phyloP scores from a whole-genome alignment of 2,329 filamentous ascomycete species.

The Aspergillus candidus region DNA sequence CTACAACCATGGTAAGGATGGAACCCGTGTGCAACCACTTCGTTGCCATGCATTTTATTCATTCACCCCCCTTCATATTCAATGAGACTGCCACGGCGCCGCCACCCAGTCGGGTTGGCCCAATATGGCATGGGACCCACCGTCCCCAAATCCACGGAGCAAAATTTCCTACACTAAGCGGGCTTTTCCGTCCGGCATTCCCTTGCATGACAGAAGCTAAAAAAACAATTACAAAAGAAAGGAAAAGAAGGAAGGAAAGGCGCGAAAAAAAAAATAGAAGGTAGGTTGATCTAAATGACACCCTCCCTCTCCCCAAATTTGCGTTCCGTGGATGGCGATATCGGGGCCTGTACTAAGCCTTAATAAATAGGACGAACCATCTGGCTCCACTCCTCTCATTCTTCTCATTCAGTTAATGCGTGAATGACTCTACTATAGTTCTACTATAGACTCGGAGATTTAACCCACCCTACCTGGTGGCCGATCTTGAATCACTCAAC shows the following conservation, averaged over 20 bases:
- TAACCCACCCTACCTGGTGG: too few relatives aligned
- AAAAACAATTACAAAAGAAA: constrained; percentile 3
- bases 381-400: too few relatives aligned
- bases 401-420: too few relatives aligned
- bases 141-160: not conserved
- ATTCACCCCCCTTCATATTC: not conserved
- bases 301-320: not conserved
- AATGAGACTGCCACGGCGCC: too few relatives aligned
- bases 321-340: constrained; percentile 19
- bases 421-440: too few relatives aligned
- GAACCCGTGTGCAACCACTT: too few relatives aligned
- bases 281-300: not conserved
- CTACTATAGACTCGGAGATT: too few relatives aligned
- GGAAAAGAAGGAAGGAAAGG: not conserved
- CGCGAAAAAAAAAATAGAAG: constrained; percentile 6
- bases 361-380: too few relatives aligned
- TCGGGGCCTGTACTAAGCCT: constrained; percentile 13
- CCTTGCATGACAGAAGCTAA: constrained; percentile 4
- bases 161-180: constrained; percentile 9
- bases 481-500: too few relatives aligned
- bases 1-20: too few relatives aligned
- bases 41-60: not conserved
- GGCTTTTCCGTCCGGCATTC: constrained; percentile 10
- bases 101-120: constrained; percentile 1
- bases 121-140: constrained; percentile 7